Percentiles rank a stretch among this genome's conserved stretches.
Conservation (phyloP, 2,329 filamentous ascomycete species). For the Alternaria gaisen region DNA sequence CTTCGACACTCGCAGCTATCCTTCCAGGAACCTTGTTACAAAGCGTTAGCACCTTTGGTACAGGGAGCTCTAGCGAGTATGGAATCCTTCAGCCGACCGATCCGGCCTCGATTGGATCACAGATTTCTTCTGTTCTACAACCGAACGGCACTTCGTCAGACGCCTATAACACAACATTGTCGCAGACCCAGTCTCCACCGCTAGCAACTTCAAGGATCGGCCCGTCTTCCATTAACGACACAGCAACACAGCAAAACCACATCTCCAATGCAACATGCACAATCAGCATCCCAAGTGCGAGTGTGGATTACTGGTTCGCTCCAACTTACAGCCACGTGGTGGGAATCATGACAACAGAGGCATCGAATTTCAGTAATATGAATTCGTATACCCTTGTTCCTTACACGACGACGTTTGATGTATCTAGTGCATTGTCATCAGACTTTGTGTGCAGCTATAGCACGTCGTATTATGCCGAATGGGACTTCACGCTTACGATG, state of each 20-base stretch:
- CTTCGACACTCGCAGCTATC: conserved; percentile 10
- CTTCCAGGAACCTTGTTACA: conserved; percentile 4
- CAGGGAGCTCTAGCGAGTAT: conserved; percentile 16
- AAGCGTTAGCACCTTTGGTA: conserved; percentile 2
- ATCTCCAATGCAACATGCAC: conserved; percentile 38
- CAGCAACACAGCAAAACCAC: conserved; percentile 13
- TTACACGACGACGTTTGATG: conserved; percentile 39
- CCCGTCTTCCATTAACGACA: neutral
- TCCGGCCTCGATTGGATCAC: conserved; percentile 7
- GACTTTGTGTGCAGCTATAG: conserved; percentile 35
- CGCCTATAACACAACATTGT: conserved; percentile 5
- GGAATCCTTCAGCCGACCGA: conserved; percentile 21
- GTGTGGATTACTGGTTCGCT: conserved; percentile 46
- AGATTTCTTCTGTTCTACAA: neutral
- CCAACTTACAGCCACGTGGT: conserved; percentile 35
- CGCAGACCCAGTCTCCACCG: neutral
- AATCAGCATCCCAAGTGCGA: conserved; percentile 45
- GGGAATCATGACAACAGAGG: conserved; percentile 29
- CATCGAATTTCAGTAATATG: conserved; percentile 28
- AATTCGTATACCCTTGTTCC: conserved; percentile 31
- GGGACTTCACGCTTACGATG: conserved; percentile 30
- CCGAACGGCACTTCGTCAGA: conserved; percentile 6
- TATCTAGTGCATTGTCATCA: conserved; percentile 30
- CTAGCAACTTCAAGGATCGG: conserved; percentile 2
- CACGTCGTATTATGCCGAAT: conserved; percentile 33